Conservation (phyloP, 257 asterid genomes). For the Nicotiana tomentosiformis region DNA sequence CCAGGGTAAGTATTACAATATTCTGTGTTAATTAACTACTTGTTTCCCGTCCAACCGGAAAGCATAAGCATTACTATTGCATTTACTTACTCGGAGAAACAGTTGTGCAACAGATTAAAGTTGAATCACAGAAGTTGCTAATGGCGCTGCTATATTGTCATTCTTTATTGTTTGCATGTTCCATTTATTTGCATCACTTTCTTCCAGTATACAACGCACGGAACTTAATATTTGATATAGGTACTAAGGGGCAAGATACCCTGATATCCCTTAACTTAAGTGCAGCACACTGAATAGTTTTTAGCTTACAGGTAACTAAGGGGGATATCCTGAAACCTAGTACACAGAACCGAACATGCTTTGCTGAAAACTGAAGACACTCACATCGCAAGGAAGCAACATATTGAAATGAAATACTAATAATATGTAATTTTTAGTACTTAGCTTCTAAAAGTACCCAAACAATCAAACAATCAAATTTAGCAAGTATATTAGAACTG, state of each 20-base stretch:
- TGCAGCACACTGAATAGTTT: neutral
- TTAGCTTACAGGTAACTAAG: neutral
- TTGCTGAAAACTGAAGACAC: neutral
- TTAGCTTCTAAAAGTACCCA: no score
- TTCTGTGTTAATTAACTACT: neutral
- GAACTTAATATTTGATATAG: neutral
- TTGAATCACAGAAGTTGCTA: neutral
- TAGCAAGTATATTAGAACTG: neutral
- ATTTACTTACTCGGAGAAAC: neutral
- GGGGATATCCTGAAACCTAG: neutral
- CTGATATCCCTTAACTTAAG: neutral
- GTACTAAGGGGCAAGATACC: neutral
- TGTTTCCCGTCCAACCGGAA: neutral
- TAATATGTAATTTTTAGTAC: neutral
- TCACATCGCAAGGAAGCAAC: neutral
- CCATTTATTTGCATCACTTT: neutral
- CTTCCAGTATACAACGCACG: neutral
- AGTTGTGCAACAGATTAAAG: neutral
- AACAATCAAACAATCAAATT: no score
- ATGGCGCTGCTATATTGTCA: neutral
- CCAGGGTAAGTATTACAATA: conserved; percentile 64
- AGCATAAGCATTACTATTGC: neutral
- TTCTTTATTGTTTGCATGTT: neutral
- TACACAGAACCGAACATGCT: neutral
- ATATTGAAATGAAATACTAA: neutral